Evolutionary conservation across 2,329 filamentous ascomycete genomes (phyloP), one percentile per base, ranked within the genome.

Genomic region (Aspergillus sp.): DNA sequence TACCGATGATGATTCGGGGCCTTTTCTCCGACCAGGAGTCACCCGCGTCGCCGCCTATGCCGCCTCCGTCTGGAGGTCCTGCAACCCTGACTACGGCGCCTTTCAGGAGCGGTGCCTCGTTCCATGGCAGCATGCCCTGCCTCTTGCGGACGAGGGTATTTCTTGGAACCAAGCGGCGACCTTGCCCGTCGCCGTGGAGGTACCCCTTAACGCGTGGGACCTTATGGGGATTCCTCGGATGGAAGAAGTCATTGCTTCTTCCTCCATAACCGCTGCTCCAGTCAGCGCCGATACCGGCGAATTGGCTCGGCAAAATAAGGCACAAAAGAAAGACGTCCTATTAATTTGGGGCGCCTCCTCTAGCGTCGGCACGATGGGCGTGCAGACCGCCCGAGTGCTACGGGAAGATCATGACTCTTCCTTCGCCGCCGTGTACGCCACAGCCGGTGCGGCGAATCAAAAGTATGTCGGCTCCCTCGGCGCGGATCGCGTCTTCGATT

Each of bases 261-360:
- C 35, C 22, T 19, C 16, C 16, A 7, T n/a, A 4, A 16, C 16
- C 35, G 58, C 54, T 54, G 4, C 26, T 30, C 11, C 20, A 9
- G n/a, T 7, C 2, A 10, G 19, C 6, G 24, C 10, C 41, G 9
- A 43, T 43, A 10, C 13, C 11, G 24, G 4, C 41, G 17, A 10
- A 11, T 6, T 7, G 11, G 16, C 8, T 20, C 7, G 13, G 47
- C 16, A 26, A 16, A 47, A 38, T 5, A 22, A 42, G 17, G 13
- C 4, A 19, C 19, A 11, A 67, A 67, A 52, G 11, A 65, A 20
- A 51, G 66, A 73, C 48, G 70, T 58, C 2, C 61, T 78, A 2
- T 47, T 78, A 0, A 65, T 78, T 30, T 78, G 75, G 76, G 75
- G 76, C 1, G 75, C 70, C 3, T 75, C 73, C 9, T 76, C 74